phyloP scores from a whole-genome alignment of 169 alveolate genomes.

The Theileria annulata region DNA sequence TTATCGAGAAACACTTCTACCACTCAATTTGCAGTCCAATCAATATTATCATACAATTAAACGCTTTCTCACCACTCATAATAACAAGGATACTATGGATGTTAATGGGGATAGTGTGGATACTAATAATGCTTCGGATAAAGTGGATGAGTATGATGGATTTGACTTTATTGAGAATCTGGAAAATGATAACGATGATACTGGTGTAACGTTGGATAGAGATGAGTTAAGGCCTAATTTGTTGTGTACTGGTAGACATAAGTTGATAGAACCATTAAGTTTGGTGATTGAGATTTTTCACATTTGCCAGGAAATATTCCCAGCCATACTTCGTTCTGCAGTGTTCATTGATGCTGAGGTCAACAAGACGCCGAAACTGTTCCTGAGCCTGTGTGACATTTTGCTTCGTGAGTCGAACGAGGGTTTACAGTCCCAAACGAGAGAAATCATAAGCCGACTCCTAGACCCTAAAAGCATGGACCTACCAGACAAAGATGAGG shows the following conservation, averaged over 20 bases:
- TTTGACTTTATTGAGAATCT: too few relatives aligned
- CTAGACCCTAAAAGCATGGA: conserved; percentile 79
- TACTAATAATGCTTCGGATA: neutral
- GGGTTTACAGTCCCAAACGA: conserved; percentile 55
- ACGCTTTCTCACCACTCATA: conserved; percentile 2
- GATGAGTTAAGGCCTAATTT: conserved; percentile 53
- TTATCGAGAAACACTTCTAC: conserved; percentile 37
- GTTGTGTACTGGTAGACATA: conserved; percentile 47
- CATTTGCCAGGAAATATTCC: conserved; percentile 64
- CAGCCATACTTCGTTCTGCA: conserved; percentile 65
- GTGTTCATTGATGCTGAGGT: conserved; percentile 62
- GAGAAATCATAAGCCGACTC: conserved; percentile 58
- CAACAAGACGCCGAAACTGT: conserved; percentile 35
- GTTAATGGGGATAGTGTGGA: neutral
- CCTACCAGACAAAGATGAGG: conserved; percentile 78
- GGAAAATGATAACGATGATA: neutral
- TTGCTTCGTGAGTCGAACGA: conserved; percentile 32
- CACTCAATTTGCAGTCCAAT: conserved; percentile 29
- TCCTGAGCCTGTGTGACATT: conserved; percentile 46
- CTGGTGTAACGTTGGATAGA: neutral
- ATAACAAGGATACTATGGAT: neutral
- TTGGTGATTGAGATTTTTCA: conserved; percentile 63
- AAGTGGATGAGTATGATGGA: neutral
- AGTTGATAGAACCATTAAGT: conserved; percentile 47
- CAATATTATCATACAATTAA: conserved; percentile 34